Evolutionary conservation across 1,284 basidiomycete species (phyloP), one percentile per base, ranked within the genome.

Genomic region (Agroathelia rolfsii): DNA sequence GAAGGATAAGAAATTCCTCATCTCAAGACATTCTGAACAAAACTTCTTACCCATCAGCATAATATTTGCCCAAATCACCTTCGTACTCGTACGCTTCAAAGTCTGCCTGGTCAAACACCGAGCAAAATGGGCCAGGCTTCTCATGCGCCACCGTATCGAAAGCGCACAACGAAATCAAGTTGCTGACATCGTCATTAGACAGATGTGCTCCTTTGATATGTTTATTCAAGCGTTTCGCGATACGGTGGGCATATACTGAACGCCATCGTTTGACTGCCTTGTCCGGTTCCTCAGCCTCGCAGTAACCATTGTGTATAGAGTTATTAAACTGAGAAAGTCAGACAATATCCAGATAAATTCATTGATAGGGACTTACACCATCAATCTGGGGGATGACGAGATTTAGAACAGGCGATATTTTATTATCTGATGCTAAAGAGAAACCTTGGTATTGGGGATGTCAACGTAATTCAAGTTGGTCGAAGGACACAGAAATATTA

Each of bases 21-120:
- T n/a, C n/a, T n/a, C n/a, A n/a, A n/a, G n/a, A n/a, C n/a, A n/a
- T n/a, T n/a, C n/a, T n/a, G n/a, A n/a, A n/a, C n/a, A n/a, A n/a
- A n/a, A n/a, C n/a, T n/a, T n/a, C n/a, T 36, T 47, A 84, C 75
- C 75, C 84, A 34, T 64, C 82, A 30, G 58, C 64, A 50, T 90
- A 88, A 54, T 72, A 90, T 51, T 88, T 83, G 47, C 74, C 69
- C 6, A 90, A 54, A 49, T 90, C 85, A 3, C 67, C 68, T 24
- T 58, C 66, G 53, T 90, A 86, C 36, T 81, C 77, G 42, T 76
- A 79, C 1, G 60, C 61, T 13, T 59, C 57, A 50, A 78, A 87
- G 32, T 82, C 78, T 0, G 62, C 49, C 6, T 49, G 33, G 0
- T 53, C 52, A 50, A 90, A 88, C 5, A 89, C 41, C 3, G 49